Percentiles rank a stretch among this genome's conserved stretches.
phyloP scores from a whole-genome alignment of 2,329 filamentous ascomycete genomes.

The Calonectria fujianensis region DNA sequence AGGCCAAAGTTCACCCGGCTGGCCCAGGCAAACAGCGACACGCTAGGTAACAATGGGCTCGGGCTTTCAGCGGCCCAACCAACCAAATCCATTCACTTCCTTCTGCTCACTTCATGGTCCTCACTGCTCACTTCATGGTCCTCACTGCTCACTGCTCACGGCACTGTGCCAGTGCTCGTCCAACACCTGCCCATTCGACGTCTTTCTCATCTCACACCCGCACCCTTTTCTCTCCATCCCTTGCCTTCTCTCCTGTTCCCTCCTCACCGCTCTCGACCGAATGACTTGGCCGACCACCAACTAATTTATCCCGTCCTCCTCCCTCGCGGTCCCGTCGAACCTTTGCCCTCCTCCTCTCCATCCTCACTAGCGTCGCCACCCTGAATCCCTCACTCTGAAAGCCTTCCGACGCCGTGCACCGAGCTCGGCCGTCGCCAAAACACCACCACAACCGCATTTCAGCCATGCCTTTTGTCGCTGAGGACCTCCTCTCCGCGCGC shows the following conservation, averaged over 20 bases:
- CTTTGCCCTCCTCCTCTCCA: not conserved
- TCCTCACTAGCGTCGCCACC: conserved; percentile 4
- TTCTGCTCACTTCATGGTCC: conserved; percentile 32
- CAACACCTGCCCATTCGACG: conserved; percentile 22
- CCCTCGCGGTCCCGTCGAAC: not conserved
- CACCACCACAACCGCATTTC: conserved; percentile 23
- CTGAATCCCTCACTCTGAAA: conserved; percentile 40
- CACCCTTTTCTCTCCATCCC: conserved; percentile 40
- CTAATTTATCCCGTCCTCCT: not conserved
- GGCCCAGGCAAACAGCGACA: conserved; percentile 23
- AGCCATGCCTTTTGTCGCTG: conserved; percentile 61
- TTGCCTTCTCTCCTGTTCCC: conserved; percentile 35
- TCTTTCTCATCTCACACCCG: conserved; percentile 27
- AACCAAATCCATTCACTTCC: conserved; percentile 35
- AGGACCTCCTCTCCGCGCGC: conserved; percentile 57
- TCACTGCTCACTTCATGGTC: conserved; percentile 1
- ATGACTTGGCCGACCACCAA: conserved; percentile 11
- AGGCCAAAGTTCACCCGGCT: conserved; percentile 23
- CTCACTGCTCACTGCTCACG: conserved; percentile 11
- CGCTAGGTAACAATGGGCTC: conserved; percentile 30
- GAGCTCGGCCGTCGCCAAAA: conserved; percentile 27
- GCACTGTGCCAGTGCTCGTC: conserved; percentile 22
- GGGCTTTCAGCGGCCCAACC: conserved; percentile 21
- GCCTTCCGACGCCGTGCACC: conserved; percentile 36
- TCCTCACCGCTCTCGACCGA: conserved; percentile 23